Base-by-base conservation (phyloP, 805 yeast genomes). In the Wickerhamomyces canadensis region DNA sequence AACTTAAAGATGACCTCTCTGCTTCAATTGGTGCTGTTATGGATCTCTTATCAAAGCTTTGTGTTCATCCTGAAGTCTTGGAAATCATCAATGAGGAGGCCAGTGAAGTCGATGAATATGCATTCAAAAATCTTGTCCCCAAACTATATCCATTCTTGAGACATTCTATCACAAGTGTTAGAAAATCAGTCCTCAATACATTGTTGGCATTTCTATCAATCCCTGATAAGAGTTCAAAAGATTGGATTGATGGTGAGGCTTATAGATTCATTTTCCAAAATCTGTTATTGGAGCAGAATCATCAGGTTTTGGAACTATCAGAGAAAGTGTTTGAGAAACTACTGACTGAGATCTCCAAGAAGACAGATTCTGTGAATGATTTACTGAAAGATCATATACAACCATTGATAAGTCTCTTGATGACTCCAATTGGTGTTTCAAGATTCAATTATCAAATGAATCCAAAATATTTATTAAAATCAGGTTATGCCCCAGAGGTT, bases 381-480 rank as follows among this genome's bases (percentile, higher is more conserved):
- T 57, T 76, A 2, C 76, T 87, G 44, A 58, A 65, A 4, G 62
- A 65, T 4, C 89, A 84, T 52, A 62, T 76, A 34, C 65, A 64
- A 33, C 82, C 87, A 7, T 65, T 81, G 42, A 61, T 83, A 36
- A 73, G 78, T 13, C 65, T 93, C 31, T 54, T 87, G 31, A 80
- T 86, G 81, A 91, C 98, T 0, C 99, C 99, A 3, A 84, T 93
- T 41, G 98, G 99, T 43, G 78, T 88, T 38, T 84, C 95, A 4
- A 78, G 98, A 45, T 84, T 82, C 56, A 84, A 81, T 49, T 93
- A 86, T 58, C 75, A 78, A 24, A 86, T 93, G 96, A 80, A 84
- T 47, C 66, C 84, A 0, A 64, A 70, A n/a, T 68, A 78, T 35
- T 74, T 93, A 29, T 64, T 91, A 54, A 76, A 84, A 45, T 83